Base-by-base conservation (phyloP, 2,329 filamentous ascomycete species). In the Amauroascus niger region DNA sequence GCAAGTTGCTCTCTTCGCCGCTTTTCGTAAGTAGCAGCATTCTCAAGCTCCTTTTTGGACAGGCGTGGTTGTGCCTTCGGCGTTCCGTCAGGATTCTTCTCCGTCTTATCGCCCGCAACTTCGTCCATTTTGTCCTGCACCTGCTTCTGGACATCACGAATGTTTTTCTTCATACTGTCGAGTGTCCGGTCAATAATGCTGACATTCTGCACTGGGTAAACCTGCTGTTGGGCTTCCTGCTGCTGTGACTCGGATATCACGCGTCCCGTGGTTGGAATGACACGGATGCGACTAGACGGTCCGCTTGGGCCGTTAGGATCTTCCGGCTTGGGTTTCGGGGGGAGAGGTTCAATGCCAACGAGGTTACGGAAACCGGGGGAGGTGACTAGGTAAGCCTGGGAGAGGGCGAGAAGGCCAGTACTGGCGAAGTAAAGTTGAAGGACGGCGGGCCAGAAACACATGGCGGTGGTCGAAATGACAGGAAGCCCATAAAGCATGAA, bases 391-490 rank as follows among this genome's bases (percentile, higher is more conserved):
- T 65, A 66, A 3, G 74, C 63, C 67, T 83, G 79, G 18, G 63
- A 35, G 16, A 70, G 45, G 8, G 64, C 67, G 37, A 72, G 62
- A 0, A 67, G 2, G 55, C 71, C 69, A 3, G 67, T 69, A 11
- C 65, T 60, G 50, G 78, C 66, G 69, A 88, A 86, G 70, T 80
- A 84, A 28, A 86, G 63, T 63, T 85, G 82, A 1, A 86, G 66
- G 18, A 73, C 75, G 22, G 78, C 75, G 0, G 81, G 77, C 64
- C 78, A 76, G 57, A 69, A 78, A 11, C 70, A 61, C 50, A 81
- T 82, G 63, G 86, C 71, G 3, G 70, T 1, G 28, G 79, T 68
- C 6, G 79, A 74, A 1, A 84, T 32, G 6, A 66, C 57, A 1
- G 84, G 82, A 28, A 87, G 60, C 39, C 70, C 66, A 39, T 70